Conservation (phyloP, 2,329 filamentous ascomycete species). For the Ophiostoma novo-ulmi region DNA sequence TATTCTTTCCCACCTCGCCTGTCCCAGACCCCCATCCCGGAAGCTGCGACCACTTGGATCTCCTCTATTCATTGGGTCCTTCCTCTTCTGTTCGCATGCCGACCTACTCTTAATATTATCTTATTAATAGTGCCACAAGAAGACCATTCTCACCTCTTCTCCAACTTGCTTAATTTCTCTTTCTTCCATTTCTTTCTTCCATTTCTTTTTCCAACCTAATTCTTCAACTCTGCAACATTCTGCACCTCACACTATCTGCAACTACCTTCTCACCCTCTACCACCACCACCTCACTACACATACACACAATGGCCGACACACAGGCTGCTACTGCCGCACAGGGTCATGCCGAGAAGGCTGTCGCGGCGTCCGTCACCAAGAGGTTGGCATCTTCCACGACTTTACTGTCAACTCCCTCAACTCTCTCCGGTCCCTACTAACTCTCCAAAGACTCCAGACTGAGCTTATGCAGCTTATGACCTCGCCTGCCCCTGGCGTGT, state of each 20-base stretch:
- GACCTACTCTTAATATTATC: neutral
- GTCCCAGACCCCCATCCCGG: slow-evolving; percentile 19
- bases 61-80: neutral
- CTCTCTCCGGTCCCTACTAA: neutral
- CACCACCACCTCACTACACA: neutral
- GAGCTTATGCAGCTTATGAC: slow-evolving; percentile 99
- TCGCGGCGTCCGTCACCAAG: slow-evolving; percentile 55
- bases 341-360: slow-evolving; percentile 29
- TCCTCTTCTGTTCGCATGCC: neutral
- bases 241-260: neutral
- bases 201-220: neutral
- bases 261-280: neutral
- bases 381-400: slow-evolving; percentile 46
- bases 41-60: slow-evolving; percentile 15
- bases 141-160: neutral
- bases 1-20: neutral
- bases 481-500: slow-evolving; percentile 85
- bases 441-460: slow-evolving; percentile 69
- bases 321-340: slow-evolving; percentile 68
- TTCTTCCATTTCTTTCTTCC: neutral
- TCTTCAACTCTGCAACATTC: slow-evolving; percentile 6
- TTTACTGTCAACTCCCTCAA: no score
- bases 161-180: neutral
- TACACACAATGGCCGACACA: slow-evolving; percentile 48
- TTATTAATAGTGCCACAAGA: neutral